Conservation (phyloP, 331 rosid genomes). For the Quercus tomentella region DNA sequence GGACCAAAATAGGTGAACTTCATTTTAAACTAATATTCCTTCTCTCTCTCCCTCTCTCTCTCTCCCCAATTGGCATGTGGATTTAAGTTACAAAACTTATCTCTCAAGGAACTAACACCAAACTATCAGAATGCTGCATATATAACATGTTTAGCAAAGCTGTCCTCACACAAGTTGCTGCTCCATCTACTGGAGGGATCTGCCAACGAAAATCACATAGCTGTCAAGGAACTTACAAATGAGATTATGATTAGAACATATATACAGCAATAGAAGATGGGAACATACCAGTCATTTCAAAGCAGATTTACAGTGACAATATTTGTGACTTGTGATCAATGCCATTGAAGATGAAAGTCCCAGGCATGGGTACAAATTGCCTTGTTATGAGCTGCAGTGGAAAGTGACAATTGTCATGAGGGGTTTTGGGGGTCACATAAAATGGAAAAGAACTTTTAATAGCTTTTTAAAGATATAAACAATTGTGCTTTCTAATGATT, state of each 20-base stretch:
- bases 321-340: conserved; percentile 91
- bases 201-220: background rate
- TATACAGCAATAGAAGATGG: background rate
- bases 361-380: conserved; percentile 90
- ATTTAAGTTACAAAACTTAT: background rate
- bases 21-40: background rate
- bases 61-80: background rate
- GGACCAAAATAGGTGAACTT: background rate
- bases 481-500: too few relatives aligned
- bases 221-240: background rate
- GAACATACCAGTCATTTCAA: conserved; percentile 17
- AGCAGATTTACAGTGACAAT: conserved; percentile 46
- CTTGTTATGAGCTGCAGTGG: conserved; percentile 77
- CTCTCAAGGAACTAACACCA: background rate
- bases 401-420: background rate
- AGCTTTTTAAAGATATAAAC: too few relatives aligned
- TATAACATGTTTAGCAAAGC: background rate
- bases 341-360: conserved; percentile 88
- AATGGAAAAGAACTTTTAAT: background rate
- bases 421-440: background rate
- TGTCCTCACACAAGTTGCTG: background rate
- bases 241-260: background rate
- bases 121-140: background rate
- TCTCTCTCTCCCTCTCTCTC: background rate
- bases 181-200: background rate